phyloP scores from a whole-genome alignment of 495 filamentous ascomycete species.

The Hamigera avellanea region DNA sequence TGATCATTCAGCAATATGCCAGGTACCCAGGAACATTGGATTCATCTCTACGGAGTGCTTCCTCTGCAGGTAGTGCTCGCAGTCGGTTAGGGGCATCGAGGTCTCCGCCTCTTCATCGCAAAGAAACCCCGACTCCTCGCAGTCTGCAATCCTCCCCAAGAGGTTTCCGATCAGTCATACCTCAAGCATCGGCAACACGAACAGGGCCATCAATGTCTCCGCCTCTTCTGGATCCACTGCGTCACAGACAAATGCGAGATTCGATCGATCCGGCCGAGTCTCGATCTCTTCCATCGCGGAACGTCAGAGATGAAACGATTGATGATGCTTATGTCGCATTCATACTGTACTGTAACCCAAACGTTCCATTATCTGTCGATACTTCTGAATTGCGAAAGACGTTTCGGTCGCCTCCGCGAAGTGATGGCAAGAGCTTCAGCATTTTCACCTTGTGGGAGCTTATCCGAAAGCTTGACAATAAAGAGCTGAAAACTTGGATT shows the following conservation, averaged over 20 bases:
- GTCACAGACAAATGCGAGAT: slow-evolving; percentile 22
- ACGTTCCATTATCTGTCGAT: slow-evolving; percentile 58
- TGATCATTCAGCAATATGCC: slow-evolving; percentile 35
- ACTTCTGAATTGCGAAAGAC: slow-evolving; percentile 62
- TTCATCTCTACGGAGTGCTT: slow-evolving; percentile 28
- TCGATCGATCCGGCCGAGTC: slow-evolving; percentile 23
- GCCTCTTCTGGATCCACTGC: slow-evolving; percentile 23
- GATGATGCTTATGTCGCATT: slow-evolving; percentile 83
- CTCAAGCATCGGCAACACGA: slow-evolving; percentile 18
- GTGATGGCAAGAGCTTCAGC: slow-evolving; percentile 86
- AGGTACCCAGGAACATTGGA: slow-evolving; percentile 30
- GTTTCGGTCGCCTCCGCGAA: slow-evolving; percentile 78
- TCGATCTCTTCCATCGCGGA: slow-evolving; percentile 50
- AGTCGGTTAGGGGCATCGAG: slow-evolving; percentile 26
- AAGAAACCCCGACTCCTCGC: slow-evolving; percentile 33
- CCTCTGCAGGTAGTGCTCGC: slow-evolving; percentile 31
- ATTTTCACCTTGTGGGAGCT: slow-evolving; percentile 72
- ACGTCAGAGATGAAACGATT: slow-evolving; percentile 61
- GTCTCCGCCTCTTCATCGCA: slow-evolving; percentile 30
- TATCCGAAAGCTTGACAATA: slow-evolving; percentile 68
- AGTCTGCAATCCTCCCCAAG: slow-evolving; percentile 32
- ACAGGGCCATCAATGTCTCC: slow-evolving; percentile 32
- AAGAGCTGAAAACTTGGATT: slow-evolving; percentile 95
- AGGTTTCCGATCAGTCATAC: slow-evolving; percentile 20
- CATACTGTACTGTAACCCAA: slow-evolving; percentile 85